Evolutionary conservation across 805 yeast genomes (phyloP).

Genomic region (Trichomonascus vanleenenianus): DNA sequence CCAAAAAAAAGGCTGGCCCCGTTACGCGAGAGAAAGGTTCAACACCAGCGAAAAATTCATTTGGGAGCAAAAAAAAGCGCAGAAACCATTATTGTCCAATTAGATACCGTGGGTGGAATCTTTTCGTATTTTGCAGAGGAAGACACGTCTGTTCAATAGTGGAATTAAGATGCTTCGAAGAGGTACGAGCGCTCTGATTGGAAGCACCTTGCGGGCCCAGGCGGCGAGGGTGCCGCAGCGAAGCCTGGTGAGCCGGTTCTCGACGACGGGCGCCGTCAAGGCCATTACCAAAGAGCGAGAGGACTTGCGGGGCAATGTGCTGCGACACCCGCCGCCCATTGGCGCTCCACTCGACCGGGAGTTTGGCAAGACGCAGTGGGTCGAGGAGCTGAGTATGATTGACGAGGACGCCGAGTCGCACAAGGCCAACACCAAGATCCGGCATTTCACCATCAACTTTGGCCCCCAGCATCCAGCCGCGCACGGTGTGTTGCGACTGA

Average conservation of each 20-base stretch:
- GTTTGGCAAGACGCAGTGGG: conserved; percentile 24
- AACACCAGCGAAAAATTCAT: neutral
- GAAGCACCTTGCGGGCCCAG: neutral
- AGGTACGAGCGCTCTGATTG: conserved; percentile 1
- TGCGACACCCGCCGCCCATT: conserved; percentile 19
- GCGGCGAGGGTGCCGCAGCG: neutral
- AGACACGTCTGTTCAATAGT: neutral
- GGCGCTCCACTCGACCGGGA: conserved; percentile 27
- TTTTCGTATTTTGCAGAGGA: neutral
- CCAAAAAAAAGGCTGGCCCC: too few relatives aligned
- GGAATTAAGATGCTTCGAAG: conserved; percentile 2
- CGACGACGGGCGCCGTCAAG: neutral
- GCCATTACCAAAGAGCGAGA: neutral
- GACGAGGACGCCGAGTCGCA: conserved; percentile 11
- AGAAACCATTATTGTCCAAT: neutral
- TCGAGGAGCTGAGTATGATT: conserved; percentile 24
- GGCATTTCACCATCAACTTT: conserved; percentile 84
- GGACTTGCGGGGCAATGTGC: conserved; percentile 5
- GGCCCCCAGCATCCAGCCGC: conserved; percentile 97
- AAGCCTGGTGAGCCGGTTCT: neutral
- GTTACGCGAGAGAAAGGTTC: too few relatives aligned
- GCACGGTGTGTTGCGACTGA: conserved; percentile 83
- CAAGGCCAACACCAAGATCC: conserved; percentile 41
- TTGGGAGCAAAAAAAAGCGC: neutral
- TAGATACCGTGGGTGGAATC: neutral